Evolutionary conservation across 1,284 basidiomycete genomes (phyloP), one percentile per base, ranked within the genome.

Genomic region (Meira miltonrushii): DNA sequence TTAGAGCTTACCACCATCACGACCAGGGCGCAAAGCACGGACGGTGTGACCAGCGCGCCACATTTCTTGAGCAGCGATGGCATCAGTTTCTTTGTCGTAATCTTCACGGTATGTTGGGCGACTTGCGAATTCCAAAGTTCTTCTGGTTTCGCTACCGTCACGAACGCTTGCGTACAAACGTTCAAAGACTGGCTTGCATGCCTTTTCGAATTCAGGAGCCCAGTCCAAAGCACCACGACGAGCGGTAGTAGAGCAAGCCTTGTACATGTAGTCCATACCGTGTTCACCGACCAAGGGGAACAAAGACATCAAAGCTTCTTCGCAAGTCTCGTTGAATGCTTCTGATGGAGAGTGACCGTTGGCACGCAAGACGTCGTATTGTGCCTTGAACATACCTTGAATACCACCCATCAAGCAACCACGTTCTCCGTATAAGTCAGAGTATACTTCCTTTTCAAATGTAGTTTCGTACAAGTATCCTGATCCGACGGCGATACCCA

Each of bases 331-430:
- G 82, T 99, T 98, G 87, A 99, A 97, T 62, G 92, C 94, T 81
- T 99, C 94, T 47, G 93, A 96, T 61, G 94, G 95, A 15, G 86
- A 84, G 86, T 98, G 94, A 65, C 95, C 95, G 81, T 99, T 98
- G 80, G 89, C 90, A 79, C 94, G 91, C 78, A 99, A 90, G 64
- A 97, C 89, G 83, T 97, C 88, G 87, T 99, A 99, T 82, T 98
- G 92, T 55, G 94, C 94, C 77, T 92, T 85, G 89, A 99, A 98
- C 80, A 99, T 87, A 74, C 94, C 95, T 88, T 99, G 87, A 7
- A 98, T 97, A 80, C 88, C 94, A 79, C 94, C 94, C 94, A 97
- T 97, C 77, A 98, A 86, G 78, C 96, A 93, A 85, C 95, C 95
- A 84, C 94, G 93, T 85, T 99, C 95, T 81, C 95, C 95, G 81